Base-by-base conservation (phyloP, 2,329 filamentous ascomycete genomes). In the Lachnellula arida region DNA sequence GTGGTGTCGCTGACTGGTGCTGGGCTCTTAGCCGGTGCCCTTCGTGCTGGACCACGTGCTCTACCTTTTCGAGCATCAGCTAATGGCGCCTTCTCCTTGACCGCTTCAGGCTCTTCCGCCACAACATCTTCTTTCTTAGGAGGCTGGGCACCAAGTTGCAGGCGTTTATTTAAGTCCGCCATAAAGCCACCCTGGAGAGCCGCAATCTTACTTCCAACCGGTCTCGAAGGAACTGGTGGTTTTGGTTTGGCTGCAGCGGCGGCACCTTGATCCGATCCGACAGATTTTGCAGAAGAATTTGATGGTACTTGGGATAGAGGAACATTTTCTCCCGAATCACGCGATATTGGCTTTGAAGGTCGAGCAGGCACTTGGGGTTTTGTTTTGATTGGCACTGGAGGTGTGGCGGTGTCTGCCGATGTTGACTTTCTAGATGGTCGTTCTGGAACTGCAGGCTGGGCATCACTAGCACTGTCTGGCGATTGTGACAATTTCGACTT, bases 141-240 rank as follows among this genome's bases (percentile, higher is more conserved):
- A 9, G 80, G 83, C 64, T 89, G 86, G n/a, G 92, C 93, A 1
- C 94, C 94, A 37, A 96, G 75, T 68, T 91, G 87, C 28, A 99
- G 78, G 49, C 91, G 88, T 65, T 91, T 92, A 72, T 97, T 96
- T 43, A 99, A 76, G 68, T 97, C 93, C 46, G 86, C 91, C 80
- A 99, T 85, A 72, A 99, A 97, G 3, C 89, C 91, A 39, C 89
- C 89, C 73, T 96, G 91, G 34, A 99, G 76, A 23, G 90, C 88
- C 15, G 92, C 91, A 70, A 99, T 95, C 76, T 97, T 97, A 65
- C 85, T 83, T 9, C 89, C 89, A 44, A 81, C 80, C 2, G 91
- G 89, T 46, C 91, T 84, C 14, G 86, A 81, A 11, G 94, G 92
- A 2, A 97, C 81, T 0, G 85, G 81, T 4, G 94, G 92, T 70